Conservation (phyloP, 2,329 filamentous ascomycete species). For the Trichoderma arundinaceum region DNA sequence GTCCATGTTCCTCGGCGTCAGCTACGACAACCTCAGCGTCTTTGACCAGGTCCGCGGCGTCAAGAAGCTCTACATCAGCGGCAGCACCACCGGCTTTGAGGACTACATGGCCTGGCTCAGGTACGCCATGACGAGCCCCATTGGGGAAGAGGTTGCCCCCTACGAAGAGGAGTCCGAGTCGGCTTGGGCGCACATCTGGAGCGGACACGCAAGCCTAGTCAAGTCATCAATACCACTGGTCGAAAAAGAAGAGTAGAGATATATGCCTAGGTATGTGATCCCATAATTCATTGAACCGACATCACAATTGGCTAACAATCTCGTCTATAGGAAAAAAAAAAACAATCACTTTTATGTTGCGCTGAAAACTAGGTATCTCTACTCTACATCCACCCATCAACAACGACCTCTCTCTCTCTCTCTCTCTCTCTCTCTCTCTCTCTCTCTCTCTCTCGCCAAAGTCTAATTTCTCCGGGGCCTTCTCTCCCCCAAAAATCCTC, state of each 20-base stretch:
- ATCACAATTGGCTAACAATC: background rate
- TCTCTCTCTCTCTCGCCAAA: background rate
- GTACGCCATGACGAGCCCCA: constrained; percentile 44
- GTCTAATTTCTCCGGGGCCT: background rate
- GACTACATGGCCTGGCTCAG: constrained; percentile 52
- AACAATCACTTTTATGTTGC: constrained; percentile 6
- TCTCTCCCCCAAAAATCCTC: background rate
- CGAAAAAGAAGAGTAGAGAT: background rate
- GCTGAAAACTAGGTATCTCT: constrained; percentile 25
- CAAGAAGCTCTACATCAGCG: constrained; percentile 43
- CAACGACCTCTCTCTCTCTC: background rate
- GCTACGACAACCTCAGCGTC: constrained; percentile 46
- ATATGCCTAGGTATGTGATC: background rate
- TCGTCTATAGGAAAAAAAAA: background rate
- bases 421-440: background rate
- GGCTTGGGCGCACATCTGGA: constrained; percentile 36
- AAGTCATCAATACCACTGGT: background rate
- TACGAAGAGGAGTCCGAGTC: constrained; percentile 32
- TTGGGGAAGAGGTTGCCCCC: constrained; percentile 35
- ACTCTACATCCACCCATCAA: background rate
- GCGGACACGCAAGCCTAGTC: constrained; percentile 23
- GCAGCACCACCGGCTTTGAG: constrained; percentile 50
- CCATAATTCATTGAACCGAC: background rate
- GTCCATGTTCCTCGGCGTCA: constrained; percentile 47
- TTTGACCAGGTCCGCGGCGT: constrained; percentile 53